Evolutionary conservation across 176 grass and related monocot genomes (phyloP), one percentile per base, ranked within the genome.

Genomic region (Bonia amplexicaulis): DNA sequence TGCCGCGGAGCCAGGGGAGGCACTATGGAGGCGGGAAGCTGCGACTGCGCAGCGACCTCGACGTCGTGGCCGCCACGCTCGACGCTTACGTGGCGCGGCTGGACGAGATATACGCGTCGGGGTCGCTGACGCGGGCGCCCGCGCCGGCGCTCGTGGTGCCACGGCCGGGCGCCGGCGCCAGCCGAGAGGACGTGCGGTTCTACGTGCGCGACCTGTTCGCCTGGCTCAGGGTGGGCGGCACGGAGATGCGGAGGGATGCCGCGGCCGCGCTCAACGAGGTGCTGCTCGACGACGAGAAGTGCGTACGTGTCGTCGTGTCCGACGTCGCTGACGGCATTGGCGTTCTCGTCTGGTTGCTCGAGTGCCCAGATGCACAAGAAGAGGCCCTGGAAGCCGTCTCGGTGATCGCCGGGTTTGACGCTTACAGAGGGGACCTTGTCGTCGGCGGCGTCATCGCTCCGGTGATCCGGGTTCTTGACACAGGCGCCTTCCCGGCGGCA

Each of bases 11-110:
- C 86, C 68, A 78, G 69, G 91, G 91, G 7, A 49, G 90, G 47
- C 78, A 86, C 37, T 96, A 96, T 41, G 76, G 59, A 11, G 91
- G 97, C 41, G 97, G 93, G 12, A 99, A 94, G 90, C 93, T 96
- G 23, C 94, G 91, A 20, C 90, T 99, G 35, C 87, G 86, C 73
- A 99, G 97, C 51, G 91, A 96, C 54, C 97, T 99, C 9, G 94
- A 96, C 84, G 78, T 89, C 73, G 70, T 90, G 11, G 37, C 77
- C 29, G 60, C 82, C 4, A 86, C 79, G 67, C 90, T 99, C 41
- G 86, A 89, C 80, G 62, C 78, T 46, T 90, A 82, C 58, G 72
- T 86, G 63, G 88, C 81, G 75, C 64, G 67, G 48, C 83, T 99
- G 15, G 88, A 93, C 55, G 87, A 90, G 78, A 23, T 92, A 20